Base-by-base conservation (phyloP, 768 basidiomycete genomes). In the Steccherinum ochraceum region DNA sequence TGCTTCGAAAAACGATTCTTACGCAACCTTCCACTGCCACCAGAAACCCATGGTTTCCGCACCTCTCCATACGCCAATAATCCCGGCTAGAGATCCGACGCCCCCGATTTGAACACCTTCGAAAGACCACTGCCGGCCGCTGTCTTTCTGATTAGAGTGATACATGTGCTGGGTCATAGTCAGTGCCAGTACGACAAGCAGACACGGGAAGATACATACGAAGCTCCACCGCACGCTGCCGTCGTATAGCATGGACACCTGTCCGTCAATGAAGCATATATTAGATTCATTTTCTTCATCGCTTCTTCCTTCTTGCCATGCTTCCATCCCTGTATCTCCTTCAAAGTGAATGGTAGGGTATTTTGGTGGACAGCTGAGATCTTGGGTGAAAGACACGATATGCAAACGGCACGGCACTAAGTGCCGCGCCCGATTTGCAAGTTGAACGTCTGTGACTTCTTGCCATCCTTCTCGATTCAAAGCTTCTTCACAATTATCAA, bases 61-160 rank as follows among this genome's bases (percentile, higher is more conserved):
- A 5, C 77, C 76, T 0, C 80, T 80, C 79, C 79, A 81, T 64
- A 74, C 57, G 7, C 80, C 81, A 1, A 83, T 64, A 2, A 79
- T 61, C 10, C 82, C 81, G 19, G 70, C 58, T 0, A 72, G 72
- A n/a, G 77, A 77, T 4, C 78, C 78, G 13, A 76, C 64, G 2
- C 73, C 73, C 11, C 82, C 82, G 12, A 81, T 62, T 52, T 83
- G 80, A 0, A 83, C 65, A n/a, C 72, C 77, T 53, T 83, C 80
- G 12, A 70, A 74, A 1, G 67, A 64, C 81, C 80, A 83, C 52
- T 79, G 72, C 0, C 72, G 66, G 3, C 51, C 51, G 5, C 53
- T 54, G 30, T 16, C 16, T 35, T 35, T 35, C 7, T 35, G 7
- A 7, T 16, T 7, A 16, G 7, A 7, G 30, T 35, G 30, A 16